A percentile compares a stretch with the other conserved stretches of the same genome.
Evolutionary conservation across 139 green algal genomes (phyloP).

Genomic region (Coelastrella sp.): DNA sequence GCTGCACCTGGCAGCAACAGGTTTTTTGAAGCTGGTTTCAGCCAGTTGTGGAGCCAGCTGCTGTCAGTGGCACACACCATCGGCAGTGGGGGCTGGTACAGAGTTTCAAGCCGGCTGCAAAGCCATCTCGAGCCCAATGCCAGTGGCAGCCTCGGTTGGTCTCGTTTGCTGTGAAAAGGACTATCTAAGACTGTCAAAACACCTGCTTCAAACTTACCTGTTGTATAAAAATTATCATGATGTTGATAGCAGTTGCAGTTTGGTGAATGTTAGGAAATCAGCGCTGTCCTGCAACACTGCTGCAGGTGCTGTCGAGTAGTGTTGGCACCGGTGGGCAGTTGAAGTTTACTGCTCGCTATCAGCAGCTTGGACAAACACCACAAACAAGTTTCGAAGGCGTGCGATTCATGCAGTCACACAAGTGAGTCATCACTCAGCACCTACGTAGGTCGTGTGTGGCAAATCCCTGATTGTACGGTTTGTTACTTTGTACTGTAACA

Average conservation of each 20-base stretch:
- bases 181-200: too few relatives aligned
- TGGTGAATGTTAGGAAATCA: neutral
- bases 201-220: too few relatives aligned
- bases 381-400: neutral
- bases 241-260: neutral
- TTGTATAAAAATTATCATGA: neutral
- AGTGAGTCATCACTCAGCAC: neutral
- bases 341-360: neutral
- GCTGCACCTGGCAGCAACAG: too few relatives aligned
- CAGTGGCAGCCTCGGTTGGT: too few relatives aligned
- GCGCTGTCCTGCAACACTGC: conserved; percentile 13
- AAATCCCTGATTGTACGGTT: neutral
- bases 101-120: too few relatives aligned
- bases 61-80: too few relatives aligned
- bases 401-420: conserved; percentile 9
- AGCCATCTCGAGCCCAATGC: too few relatives aligned
- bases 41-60: too few relatives aligned
- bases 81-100: too few relatives aligned
- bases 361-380: conserved; percentile 6
- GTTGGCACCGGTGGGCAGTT: neutral
- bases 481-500: neutral
- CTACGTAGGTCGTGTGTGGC: neutral
- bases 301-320: neutral
- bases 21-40: too few relatives aligned
- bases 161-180: too few relatives aligned